Base-by-base conservation (phyloP, 352 stramenopile genomes). In the Phytophthora melonis region DNA sequence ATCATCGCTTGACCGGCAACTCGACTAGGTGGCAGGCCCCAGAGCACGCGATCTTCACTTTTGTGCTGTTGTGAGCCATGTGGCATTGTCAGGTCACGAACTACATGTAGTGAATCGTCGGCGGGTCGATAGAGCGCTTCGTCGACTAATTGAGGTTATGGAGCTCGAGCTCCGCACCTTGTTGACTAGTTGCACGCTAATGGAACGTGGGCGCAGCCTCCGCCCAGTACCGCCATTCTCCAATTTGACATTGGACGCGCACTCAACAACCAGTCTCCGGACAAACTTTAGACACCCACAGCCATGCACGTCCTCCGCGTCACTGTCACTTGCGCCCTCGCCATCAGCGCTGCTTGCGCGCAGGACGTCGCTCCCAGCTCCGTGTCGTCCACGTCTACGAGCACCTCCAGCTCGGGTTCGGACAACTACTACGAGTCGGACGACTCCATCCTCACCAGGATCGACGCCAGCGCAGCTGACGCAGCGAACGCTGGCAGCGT, bases 301-400 rank as follows among this genome's bases (percentile, higher is more conserved):
- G 54, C 36, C 16, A 79, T 80, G 74, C 72, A 80, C 41, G 25
- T 80, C 56, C 60, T 69, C 49, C 74, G 61, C 21, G 32, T 74
- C 25, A 53, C 63, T 16, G 16, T 77, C 21, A 59, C 68, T 32
- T 67, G 58, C 18, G 60, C 69, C 19, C 34, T 80, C 18, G 74
- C 52, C 19, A 16, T 80, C 60, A 74, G 47, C 11, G 60, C 59
- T 23, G 27, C 18, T 16, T 70, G 30, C 43, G 68, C 68, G 2
- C 68, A 80, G 39, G 64, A 74, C 43, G 52, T 59, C 36, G 30
- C 6, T 13, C 18, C 55, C n/a, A 65, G 19, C 54, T 64, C 36
- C 36, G 36, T 43, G 36, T 43, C 36, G 36, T 70, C 67, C 6
- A 36, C 61, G 1, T 74, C 67, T 14, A 58, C 67, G 21, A 74